Evolutionary conservation across 179 eudicot species (phyloP).

Genomic region (Amaranthus tricolor): DNA sequence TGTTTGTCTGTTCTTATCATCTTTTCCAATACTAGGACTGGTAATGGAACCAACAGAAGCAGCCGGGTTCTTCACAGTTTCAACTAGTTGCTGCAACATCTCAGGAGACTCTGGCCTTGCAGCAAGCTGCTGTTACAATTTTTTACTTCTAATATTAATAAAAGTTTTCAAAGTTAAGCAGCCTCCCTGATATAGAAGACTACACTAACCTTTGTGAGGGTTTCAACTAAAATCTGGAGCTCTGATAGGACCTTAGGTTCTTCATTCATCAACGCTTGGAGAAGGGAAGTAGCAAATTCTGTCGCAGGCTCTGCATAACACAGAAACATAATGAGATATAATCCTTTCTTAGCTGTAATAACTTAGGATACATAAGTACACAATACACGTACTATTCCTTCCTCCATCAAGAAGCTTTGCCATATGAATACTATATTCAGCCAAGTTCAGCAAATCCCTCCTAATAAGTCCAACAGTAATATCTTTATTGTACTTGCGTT

Average conservation of each 20-base stretch:
- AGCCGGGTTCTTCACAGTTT: constrained; percentile 78
- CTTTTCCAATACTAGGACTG: constrained; percentile 48
- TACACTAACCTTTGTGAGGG: constrained; percentile 66
- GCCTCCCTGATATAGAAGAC: constrained; percentile 8
- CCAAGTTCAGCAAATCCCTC: constrained; percentile 72
- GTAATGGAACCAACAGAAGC: constrained; percentile 40
- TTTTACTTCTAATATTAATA: background rate
- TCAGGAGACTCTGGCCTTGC: constrained; percentile 96
- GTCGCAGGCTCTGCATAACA: constrained; percentile 74
- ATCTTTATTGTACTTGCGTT: constrained; percentile 84
- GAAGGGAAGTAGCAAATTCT: constrained; percentile 77
- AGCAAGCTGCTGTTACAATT: constrained; percentile 59
- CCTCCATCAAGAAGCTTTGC: constrained; percentile 90
- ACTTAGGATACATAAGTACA: background rate
- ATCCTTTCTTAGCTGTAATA: background rate
- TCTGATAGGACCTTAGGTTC: constrained; percentile 78
- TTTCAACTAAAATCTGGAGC: constrained; percentile 77
- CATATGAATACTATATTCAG: constrained; percentile 89
- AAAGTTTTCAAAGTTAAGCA: background rate
- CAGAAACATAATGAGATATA: constrained; percentile 25
- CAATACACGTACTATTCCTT: constrained; percentile 71
- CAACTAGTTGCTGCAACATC: constrained; percentile 80
- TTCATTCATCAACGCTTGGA: constrained; percentile 58
- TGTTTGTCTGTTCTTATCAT: constrained; percentile 51
- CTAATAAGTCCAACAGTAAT: constrained; percentile 83